These are phyloP conservation scores for Rhododendron ferrugineum DNA, from an alignment of 148 eudicot genomes.

Conservation along the genomic window DNA sequence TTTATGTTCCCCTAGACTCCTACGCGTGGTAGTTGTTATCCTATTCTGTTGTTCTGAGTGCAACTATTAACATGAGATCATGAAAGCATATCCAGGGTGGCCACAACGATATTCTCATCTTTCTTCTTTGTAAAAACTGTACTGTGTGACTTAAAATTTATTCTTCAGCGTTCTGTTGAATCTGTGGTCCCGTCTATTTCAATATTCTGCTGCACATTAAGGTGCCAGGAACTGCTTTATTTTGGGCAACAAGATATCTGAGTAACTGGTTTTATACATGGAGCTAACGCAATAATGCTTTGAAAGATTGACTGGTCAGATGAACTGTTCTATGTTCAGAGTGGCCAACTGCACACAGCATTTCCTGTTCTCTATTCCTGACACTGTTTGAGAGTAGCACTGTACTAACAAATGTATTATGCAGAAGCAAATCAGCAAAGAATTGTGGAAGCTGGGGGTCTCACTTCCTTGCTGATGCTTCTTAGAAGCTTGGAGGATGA, in stretches of 20 bases:
- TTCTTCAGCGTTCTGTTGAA: neutral
- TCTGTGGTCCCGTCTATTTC: neutral
- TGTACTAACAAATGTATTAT: conserved; percentile 13
- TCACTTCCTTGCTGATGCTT: conserved; percentile 89
- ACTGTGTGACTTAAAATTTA: neutral
- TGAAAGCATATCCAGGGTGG: neutral
- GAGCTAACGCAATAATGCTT: neutral
- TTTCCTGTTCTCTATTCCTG: neutral
- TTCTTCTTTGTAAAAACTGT: neutral
- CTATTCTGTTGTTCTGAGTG: neutral
- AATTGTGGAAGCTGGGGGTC: conserved; percentile 97
- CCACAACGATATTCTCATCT: neutral
- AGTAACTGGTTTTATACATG: neutral
- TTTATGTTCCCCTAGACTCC: neutral
- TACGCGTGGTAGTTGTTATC: neutral
- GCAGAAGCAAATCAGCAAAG: conserved; percentile 90
- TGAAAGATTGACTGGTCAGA: neutral
- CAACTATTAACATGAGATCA: neutral
- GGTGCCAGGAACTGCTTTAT: neutral
- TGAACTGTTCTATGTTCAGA: neutral
- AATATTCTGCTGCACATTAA: neutral
- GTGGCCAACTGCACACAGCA: neutral
- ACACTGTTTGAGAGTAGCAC: neutral
- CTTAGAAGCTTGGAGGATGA: conserved; percentile 92
- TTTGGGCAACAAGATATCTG: neutral